Base-by-base conservation (phyloP, 2,329 filamentous ascomycete species). In the Aspergillus transmontanensis region DNA sequence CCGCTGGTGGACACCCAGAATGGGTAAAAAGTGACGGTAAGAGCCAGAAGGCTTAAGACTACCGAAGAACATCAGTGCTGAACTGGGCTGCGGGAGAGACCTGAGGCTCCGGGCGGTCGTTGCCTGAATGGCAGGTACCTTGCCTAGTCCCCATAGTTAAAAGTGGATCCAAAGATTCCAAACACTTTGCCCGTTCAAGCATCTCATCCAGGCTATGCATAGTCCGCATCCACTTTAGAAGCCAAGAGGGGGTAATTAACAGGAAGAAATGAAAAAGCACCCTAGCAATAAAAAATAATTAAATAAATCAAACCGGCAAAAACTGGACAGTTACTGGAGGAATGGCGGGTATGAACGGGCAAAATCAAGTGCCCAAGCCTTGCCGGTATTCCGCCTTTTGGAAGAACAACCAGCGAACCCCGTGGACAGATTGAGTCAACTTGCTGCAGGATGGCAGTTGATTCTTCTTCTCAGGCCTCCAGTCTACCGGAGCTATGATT, bases 61-160 rank as follows among this genome's bases (percentile, higher is more conserved):
- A 12, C 21, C 7, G 5, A 9, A 28, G 56, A 48, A 30, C 19
- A 39, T 23, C n/a, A 39, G 57, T 50, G 45, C 32, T n/a, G 48
- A 53, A 9, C 48, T 21, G 28, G 28, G n/a, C 16, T 41, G 39
- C 39, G 9, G 19, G 39, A 41, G 19, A 19, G 48, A 51, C 48
- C 45, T 55, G 51, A 55, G 51, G 51, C 32, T 55, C 51, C 9
- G 21, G 48, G 19, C 30, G 30, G 45, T 59, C 58, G 58, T 59
- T 59, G 58, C 58, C 58, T 59, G 58, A 48, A 45, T 32, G 30
- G 32, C 10, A 34, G 32, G 51, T 55, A 55, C 51, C 51, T 55
- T 57, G 55, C 55, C 28, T 45, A 57, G 34, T 57, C 43, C 26
- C 34, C 34, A 30, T 30, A 30, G 26, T 59, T 2, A 23, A 14